Evolutionary conservation across 2,329 filamentous ascomycete genomes (phyloP).

Genomic region (Colletotrichum sp.): DNA sequence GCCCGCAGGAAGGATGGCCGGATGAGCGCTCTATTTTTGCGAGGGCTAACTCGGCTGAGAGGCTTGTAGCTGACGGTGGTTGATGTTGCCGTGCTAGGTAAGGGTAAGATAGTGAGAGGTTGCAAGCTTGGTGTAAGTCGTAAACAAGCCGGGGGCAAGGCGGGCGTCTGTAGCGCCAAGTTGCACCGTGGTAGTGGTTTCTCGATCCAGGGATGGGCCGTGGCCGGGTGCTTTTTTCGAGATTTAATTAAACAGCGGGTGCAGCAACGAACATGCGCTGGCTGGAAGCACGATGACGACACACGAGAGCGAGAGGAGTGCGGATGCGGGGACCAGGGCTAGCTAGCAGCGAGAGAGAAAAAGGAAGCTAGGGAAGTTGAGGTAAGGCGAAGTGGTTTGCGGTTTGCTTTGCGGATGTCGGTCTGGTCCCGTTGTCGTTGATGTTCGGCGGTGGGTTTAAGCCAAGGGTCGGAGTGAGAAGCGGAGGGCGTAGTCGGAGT

Average conservation of each 20-base stretch:
- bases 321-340: slow-evolving; percentile 8
- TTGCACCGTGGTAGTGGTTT: not conserved
- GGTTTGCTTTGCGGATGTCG: not conserved
- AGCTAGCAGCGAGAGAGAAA: not conserved
- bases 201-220: not conserved
- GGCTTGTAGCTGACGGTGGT: not conserved
- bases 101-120: not conserved
- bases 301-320: not conserved
- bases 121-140: not conserved
- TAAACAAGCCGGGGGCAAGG: not conserved
- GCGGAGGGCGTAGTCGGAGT: not conserved
- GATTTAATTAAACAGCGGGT: slow-evolving; percentile 3
- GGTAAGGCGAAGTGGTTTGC: not conserved
- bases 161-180: not conserved
- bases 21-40: not conserved
- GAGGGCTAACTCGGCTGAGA: slow-evolving; percentile 5
- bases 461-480: not conserved
- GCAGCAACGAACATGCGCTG: not conserved
- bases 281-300: slow-evolving; percentile 21
- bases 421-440: not conserved
- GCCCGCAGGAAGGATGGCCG: slow-evolving; percentile 5
- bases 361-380: not conserved
- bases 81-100: not conserved
- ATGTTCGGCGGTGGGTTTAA: not conserved
- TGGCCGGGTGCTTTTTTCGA: not conserved